Base-by-base conservation (phyloP, 441 rosid species). In the Daphne laureola region DNA sequence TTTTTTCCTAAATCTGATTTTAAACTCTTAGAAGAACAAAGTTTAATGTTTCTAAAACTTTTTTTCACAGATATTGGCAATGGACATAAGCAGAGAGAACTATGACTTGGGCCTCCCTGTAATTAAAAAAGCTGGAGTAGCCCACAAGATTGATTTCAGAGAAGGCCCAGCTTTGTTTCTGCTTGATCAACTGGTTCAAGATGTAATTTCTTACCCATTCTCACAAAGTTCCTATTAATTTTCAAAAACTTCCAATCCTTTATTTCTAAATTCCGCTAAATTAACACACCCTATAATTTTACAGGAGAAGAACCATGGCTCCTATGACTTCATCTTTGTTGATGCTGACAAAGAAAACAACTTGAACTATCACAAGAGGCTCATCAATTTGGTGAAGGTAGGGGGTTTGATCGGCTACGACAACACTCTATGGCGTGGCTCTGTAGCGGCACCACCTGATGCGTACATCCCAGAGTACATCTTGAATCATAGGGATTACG, bases 291-390 rank as follows among this genome's bases (percentile, higher is more conserved):
- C n/a, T n/a, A n/a, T n/a, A n/a, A n/a, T n/a, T n/a, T n/a, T n/a
- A 49, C 82, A 89, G 96, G 86, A 65, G 54, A 81, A 82, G 71
- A 58, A 67, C 62, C 89, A 83, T 57, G 98, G 97, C n/a, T 35
- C 78, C 0, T 93, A 58, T 13, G 96, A 93, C 67, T 93, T 93
- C 74, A 79, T 93, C 15, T 87, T 93, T 56, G 98, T 93, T 66
- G 98, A 93, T 54, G 97, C 97, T 38, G 97, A 93, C 65, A 93
- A 93, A 62, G 96, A 84, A 82, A 93, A 93, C 74, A 89, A 93
- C 74, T 12, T 81, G 3, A 87, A 93, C 77, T 93, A 93, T 72
- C 97, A 93, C 67, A 70, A 80, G 67, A 81, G 96, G 59, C 38
- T 84, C 58, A 80, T 87, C 2, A 93, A 89, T 5, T 69, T 93